Evolutionary conservation across 2,329 filamentous ascomycete species (phyloP).

Genomic region (Neurospora sp.): DNA sequence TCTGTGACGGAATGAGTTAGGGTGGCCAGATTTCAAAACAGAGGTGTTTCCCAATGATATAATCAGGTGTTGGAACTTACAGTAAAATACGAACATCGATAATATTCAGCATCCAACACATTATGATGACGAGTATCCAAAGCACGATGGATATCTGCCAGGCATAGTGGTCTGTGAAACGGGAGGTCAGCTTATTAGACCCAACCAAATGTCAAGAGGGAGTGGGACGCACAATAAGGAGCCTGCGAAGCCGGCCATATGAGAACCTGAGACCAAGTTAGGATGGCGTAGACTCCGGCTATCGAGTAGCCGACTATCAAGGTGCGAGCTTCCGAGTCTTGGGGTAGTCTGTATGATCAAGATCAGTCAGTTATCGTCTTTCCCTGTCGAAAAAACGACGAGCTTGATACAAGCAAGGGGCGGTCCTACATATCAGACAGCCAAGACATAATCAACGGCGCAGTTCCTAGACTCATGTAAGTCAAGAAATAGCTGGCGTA

Average conservation of each 20-base stretch:
- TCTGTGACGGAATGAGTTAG: not conserved
- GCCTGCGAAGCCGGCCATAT: constrained; percentile 42
- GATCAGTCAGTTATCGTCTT: not conserved
- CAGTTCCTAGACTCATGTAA: constrained; percentile 37
- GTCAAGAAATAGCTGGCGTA: constrained; percentile 44
- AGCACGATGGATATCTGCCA: constrained; percentile 4
- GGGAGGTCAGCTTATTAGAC: not conserved
- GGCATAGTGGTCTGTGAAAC: constrained; percentile 1
- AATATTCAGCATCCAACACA: not conserved
- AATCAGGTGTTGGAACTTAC: not conserved
- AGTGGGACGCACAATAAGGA: constrained; percentile 30
- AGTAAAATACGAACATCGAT: not conserved
- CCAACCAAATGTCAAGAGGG: not conserved
- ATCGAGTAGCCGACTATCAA: constrained; percentile 39
- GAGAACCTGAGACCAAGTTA: constrained; percentile 40
- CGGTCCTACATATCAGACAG: constrained; percentile 33
- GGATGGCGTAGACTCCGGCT: constrained; percentile 38
- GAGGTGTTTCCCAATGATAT: not conserved
- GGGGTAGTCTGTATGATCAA: constrained; percentile 13
- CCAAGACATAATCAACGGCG: constrained; percentile 42
- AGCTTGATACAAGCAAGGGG: not conserved
- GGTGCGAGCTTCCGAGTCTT: constrained; percentile 38
- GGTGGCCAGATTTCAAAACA: not conserved
- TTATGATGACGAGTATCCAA: constrained; percentile 4
- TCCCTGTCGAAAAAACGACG: not conserved